These are phyloP conservation scores for Aquilaria malaccensis DNA, from an alignment of 345 rosid species.

Conservation along the genomic window DNA sequence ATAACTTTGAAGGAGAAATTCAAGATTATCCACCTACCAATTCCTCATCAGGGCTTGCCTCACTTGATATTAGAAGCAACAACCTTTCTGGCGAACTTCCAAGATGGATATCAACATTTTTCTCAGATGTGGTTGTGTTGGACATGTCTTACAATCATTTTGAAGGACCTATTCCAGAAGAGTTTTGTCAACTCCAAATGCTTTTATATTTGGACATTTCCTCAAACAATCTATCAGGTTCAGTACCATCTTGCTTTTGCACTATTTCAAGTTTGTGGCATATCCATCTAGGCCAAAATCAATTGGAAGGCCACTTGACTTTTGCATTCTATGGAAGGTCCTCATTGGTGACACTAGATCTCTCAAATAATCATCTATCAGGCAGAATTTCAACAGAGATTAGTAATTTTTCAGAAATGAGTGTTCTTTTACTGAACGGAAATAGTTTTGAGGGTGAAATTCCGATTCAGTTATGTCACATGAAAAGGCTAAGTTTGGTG, in stretches of 20 bases:
- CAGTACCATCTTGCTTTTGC: not conserved
- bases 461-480: slow-evolving; percentile 10
- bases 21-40: not conserved
- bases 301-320: not conserved
- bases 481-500: slow-evolving; percentile 2
- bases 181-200: accelerated
- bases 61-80: slow-evolving; percentile 17
- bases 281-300: slow-evolving; percentile 1
- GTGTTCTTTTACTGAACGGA: slow-evolving; percentile 15
- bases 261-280: not conserved
- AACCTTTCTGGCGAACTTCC: slow-evolving; percentile 14
- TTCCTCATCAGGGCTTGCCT: not conserved
- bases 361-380: slow-evolving; percentile 4
- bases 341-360: not conserved
- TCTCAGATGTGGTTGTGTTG: not conserved
- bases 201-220: slow-evolving; percentile 16
- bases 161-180: slow-evolving; percentile 6
- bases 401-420: not conserved
- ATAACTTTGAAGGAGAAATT: slow-evolving; percentile 1
- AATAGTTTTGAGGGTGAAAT: slow-evolving; percentile 16
- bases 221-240: not conserved
- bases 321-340: not conserved
- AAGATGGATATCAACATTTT: slow-evolving; percentile 3
- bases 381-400: slow-evolving; percentile 9
- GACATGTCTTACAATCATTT: slow-evolving; percentile 1